Conservation (phyloP, 345 rosid genomes). For the Gossypium arboreum region DNA sequence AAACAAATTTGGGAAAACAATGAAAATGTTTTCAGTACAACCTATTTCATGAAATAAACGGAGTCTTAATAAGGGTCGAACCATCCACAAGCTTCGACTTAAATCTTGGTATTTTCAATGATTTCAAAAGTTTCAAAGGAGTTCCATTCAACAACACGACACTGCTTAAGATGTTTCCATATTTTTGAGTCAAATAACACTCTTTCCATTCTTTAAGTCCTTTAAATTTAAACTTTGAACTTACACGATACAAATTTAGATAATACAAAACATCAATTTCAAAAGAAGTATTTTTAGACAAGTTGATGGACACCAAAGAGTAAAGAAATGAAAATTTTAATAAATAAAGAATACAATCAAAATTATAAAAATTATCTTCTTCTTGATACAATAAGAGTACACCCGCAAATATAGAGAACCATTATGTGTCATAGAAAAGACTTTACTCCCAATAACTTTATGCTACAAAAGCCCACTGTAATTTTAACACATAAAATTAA, state of each 20-base stretch:
- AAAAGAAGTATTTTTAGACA: conserved; percentile 41
- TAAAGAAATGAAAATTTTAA: background rate
- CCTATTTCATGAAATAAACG: too few species aligned
- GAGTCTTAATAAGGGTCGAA: background rate
- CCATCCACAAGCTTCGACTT: background rate
- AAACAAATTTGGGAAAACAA: too few species aligned
- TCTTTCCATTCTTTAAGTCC: conserved; percentile 34
- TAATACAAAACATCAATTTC: conserved; percentile 13
- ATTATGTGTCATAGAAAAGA: conserved; percentile 30
- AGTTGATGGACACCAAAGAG: conserved; percentile 40
- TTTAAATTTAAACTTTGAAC: background rate
- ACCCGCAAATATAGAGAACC: conserved; percentile 40
- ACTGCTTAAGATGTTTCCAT: conserved; percentile 47
- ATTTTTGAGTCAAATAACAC: conserved; percentile 55
- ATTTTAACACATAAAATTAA: too few species aligned
- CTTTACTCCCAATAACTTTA: conserved; percentile 53
- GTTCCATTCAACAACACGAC: background rate
- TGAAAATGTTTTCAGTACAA: too few species aligned
- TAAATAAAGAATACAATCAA: too few species aligned
- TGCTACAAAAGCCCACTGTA: conserved; percentile 48
- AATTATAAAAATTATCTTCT: conserved; percentile 24
- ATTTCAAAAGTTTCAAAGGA: background rate
- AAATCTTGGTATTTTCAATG: background rate
- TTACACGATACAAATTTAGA: too few species aligned
- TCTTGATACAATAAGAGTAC: conserved; percentile 53